Evolutionary conservation across 148 eudicot genomes (phyloP).

Genomic region (Fagopyrum homotropicum): DNA sequence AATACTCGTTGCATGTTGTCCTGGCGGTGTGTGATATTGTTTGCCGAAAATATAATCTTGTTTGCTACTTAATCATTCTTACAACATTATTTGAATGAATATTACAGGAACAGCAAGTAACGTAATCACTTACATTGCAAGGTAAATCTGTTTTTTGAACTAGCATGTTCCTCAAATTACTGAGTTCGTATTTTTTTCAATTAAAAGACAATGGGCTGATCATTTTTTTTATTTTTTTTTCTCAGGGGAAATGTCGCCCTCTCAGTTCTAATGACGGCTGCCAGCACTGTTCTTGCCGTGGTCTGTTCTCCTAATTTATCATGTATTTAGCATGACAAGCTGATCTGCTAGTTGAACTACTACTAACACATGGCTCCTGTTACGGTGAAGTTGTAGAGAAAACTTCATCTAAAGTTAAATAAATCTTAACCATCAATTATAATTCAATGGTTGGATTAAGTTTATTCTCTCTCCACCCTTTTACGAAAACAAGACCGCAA

Average conservation of each 20-base stretch:
- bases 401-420: no score
- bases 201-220: background rate
- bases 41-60: background rate
- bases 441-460: no score
- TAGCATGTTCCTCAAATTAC: background rate
- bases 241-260: conserved; percentile 53
- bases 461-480: no score
- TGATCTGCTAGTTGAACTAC: background rate
- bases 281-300: conserved; percentile 40
- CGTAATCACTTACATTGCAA: conserved; percentile 49
- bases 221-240: background rate
- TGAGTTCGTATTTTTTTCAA: background rate
- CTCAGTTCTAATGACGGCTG: conserved; percentile 54
- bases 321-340: background rate
- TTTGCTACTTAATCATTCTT: background rate
- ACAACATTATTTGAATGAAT: conserved; percentile 1
- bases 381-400: no score
- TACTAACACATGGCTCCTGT: no score
- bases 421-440: no score
- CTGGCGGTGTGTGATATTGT: conserved; percentile 35
- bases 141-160: conserved; percentile 22
- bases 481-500: no score
- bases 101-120: conserved; percentile 50
- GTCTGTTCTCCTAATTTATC: conserved; percentile 22
- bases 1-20: conserved; percentile 53